phyloP scores from a whole-genome alignment of 768 basidiomycete species.

The Hygrophorus russula region DNA sequence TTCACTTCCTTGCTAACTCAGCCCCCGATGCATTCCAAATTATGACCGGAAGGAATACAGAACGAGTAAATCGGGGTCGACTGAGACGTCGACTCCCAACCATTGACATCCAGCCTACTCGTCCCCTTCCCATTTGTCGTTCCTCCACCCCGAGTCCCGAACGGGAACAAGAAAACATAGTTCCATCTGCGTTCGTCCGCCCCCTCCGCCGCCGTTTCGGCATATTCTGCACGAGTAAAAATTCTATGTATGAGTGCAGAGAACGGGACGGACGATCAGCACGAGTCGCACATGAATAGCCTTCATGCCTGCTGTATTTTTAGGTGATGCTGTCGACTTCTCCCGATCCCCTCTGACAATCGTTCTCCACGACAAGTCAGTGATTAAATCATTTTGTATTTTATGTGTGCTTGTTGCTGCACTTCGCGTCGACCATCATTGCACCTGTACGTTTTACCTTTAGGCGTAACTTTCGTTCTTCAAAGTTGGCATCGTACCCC shows the following conservation, averaged over 20 bases:
- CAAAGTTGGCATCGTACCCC: too few species aligned
- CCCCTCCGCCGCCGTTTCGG: conserved; percentile 23
- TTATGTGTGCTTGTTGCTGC: neutral
- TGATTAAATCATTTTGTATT: neutral
- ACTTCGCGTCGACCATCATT: neutral
- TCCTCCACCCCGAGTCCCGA: conserved; percentile 15
- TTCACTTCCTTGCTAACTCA: conserved; percentile 22
- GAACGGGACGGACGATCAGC: conserved; percentile 6
- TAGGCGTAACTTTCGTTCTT: neutral
- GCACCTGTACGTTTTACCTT: neutral
- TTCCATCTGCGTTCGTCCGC: conserved; percentile 14
- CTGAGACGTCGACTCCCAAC: neutral
- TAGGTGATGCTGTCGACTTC: neutral
- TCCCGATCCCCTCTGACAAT: neutral
- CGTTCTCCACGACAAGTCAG: neutral
- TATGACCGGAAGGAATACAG: neutral
- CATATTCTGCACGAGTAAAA: conserved; percentile 27
- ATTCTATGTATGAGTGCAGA: conserved; percentile 18
- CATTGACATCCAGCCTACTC: neutral
- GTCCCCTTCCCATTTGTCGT: conserved; percentile 8
- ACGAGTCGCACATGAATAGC: neutral
- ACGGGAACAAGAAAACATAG: conserved; percentile 22
- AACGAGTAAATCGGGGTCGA: neutral
- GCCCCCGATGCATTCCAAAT: conserved; percentile 26
- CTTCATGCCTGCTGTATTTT: neutral